phyloP scores from a whole-genome alignment of 441 rosid species.

The Cnidoscolus chayamansa region DNA sequence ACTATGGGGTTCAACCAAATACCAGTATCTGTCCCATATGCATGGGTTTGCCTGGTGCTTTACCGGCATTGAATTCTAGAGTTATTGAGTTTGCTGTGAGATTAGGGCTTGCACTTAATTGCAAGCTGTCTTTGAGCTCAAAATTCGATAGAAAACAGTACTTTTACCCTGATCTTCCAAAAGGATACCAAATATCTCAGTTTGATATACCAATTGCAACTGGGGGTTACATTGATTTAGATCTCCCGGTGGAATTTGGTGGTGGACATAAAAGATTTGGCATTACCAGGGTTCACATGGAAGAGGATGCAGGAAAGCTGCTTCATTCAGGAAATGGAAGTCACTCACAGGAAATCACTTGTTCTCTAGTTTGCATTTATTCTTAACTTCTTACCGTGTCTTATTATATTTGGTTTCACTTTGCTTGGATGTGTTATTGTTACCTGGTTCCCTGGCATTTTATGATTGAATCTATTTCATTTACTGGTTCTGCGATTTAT shows the following conservation, averaged over 20 bases:
- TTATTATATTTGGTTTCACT: not conserved
- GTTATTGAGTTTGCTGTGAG: constrained; percentile 79
- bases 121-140: constrained; percentile 70
- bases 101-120: constrained; percentile 85
- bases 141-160: constrained; percentile 95
- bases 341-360: constrained; percentile 55
- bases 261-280: constrained; percentile 88
- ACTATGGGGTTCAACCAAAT: constrained; percentile 73
- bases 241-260: constrained; percentile 83
- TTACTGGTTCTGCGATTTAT: not conserved
- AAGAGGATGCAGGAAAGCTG: constrained; percentile 94
- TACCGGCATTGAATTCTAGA: constrained; percentile 79
- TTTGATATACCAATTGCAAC: constrained; percentile 87
- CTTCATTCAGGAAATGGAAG: constrained; percentile 71
- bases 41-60: constrained; percentile 94
- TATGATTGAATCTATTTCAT: not conserved
- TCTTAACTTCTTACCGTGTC: constrained; percentile 1
- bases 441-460: not conserved
- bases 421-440: constrained; percentile 7
- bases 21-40: constrained; percentile 80
- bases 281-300: constrained; percentile 93
- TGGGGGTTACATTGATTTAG: constrained; percentile 72
- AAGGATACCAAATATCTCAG: constrained; percentile 94
- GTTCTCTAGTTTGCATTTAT: constrained; percentile 16
- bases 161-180: constrained; percentile 95